Percentiles rank a stretch among this genome's conserved stretches.
These are phyloP conservation scores for Ogataea saltuana DNA, from an alignment of 805 yeast species.

Conservation along the genomic window DNA sequence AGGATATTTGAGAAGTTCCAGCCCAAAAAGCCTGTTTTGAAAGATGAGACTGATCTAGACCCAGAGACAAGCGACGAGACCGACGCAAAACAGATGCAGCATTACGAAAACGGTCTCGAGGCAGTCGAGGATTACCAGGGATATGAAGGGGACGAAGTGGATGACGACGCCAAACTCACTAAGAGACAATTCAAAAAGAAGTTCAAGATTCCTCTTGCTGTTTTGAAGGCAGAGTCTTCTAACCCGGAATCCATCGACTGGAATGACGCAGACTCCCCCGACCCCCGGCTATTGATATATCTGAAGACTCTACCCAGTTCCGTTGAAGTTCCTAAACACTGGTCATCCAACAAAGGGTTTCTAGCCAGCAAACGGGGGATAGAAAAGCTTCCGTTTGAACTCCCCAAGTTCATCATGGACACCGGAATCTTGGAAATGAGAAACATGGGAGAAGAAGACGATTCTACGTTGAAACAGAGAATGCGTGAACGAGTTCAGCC, in stretches of 20 bases:
- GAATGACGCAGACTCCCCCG: conserved; percentile 83
- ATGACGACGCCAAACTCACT: conserved; percentile 35
- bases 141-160: conserved; percentile 25
- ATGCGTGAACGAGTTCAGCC: conserved; percentile 88
- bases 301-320: conserved; percentile 66
- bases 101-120: conserved; percentile 21
- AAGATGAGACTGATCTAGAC: too few species aligned
- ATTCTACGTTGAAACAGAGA: conserved; percentile 62
- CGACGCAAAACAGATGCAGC: neutral
- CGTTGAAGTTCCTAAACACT: conserved; percentile 80
- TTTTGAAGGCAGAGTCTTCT: conserved; percentile 58
- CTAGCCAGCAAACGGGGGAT: conserved; percentile 63
- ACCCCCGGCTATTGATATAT: conserved; percentile 65
- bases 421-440: conserved; percentile 92
- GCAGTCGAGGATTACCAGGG: conserved; percentile 14
- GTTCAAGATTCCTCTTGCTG: conserved; percentile 64
- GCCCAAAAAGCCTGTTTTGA: conserved; percentile 5
- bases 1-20: conserved; percentile 27
- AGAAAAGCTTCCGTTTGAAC: conserved; percentile 68
- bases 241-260: conserved; percentile 81
- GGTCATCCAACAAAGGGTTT: conserved; percentile 80
- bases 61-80: too few species aligned
- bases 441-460: conserved; percentile 53
- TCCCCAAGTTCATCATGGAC: conserved; percentile 74
- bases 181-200: conserved; percentile 53